A percentile compares a stretch with the other conserved stretches of the same genome.
Evolutionary conservation across 805 yeast genomes (phyloP).

Genomic region (Nakazawaea sp.): DNA sequence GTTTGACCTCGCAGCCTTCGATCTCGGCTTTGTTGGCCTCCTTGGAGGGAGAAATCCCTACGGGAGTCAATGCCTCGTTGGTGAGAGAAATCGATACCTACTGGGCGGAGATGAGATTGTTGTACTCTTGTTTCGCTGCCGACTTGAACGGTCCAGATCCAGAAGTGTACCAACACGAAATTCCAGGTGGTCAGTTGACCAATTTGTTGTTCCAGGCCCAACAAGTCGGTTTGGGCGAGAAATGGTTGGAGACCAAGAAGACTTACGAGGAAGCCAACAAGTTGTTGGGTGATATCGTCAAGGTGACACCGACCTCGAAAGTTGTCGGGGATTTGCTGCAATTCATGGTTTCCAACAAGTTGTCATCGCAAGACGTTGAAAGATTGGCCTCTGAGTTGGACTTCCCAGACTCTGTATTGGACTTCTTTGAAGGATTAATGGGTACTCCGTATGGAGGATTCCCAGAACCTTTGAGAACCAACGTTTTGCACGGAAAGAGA

Average conservation of each 20-base stretch:
- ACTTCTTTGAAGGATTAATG: slow-evolving; percentile 98
- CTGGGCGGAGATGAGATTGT: slow-evolving; percentile 98
- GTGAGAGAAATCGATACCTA: slow-evolving; percentile 85
- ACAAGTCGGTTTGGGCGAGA: slow-evolving; percentile 95
- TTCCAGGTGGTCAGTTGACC: slow-evolving; percentile 99
- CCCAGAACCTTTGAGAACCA: slow-evolving; percentile 98
- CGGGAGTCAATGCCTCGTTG: slow-evolving; percentile 59
- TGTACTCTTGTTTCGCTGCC: slow-evolving; percentile 96
- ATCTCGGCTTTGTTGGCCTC: slow-evolving; percentile 90
- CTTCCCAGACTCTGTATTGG: slow-evolving; percentile 98
- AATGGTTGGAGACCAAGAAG: slow-evolving; percentile 94
- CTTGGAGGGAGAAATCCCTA: slow-evolving; percentile 75
- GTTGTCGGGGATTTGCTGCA: slow-evolving; percentile 99
- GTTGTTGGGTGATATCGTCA: slow-evolving; percentile 92
- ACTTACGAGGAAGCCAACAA: slow-evolving; percentile 89
- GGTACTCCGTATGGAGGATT: slow-evolving; percentile 99
- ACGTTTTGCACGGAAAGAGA: slow-evolving; percentile 87
- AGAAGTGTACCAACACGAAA: slow-evolving; percentile 96
- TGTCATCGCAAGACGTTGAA: slow-evolving; percentile 77
- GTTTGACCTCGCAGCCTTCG: slow-evolving; percentile 97
- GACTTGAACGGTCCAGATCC: slow-evolving; percentile 99
- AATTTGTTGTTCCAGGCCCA: slow-evolving; percentile 98
- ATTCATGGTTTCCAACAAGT: slow-evolving; percentile 95
- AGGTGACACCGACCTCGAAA: slow-evolving; percentile 99
- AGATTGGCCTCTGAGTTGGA: slow-evolving; percentile 86